These are phyloP conservation scores for Populus pruinosa DNA, from an alignment of 345 rosid species.

Conservation along the genomic window DNA sequence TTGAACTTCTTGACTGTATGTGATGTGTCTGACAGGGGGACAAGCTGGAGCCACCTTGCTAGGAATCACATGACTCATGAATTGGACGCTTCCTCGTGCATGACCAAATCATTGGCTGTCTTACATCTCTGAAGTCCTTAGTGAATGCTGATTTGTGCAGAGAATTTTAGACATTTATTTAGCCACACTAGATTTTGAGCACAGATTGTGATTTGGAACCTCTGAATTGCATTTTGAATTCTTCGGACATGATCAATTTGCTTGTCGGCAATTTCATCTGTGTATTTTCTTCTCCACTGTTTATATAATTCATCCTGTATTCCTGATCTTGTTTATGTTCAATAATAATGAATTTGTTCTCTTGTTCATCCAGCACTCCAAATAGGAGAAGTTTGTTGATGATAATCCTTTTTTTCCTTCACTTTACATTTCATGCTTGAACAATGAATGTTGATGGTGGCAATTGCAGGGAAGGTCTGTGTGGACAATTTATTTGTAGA, in stretches of 20 bases:
- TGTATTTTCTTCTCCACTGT: slow-evolving; percentile 10
- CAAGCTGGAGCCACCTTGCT: slow-evolving; percentile 74
- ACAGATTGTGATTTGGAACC: slow-evolving; percentile 2
- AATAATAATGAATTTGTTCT: slow-evolving; percentile 18
- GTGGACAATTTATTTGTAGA: neutral
- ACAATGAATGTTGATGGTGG: neutral
- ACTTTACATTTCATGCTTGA: neutral
- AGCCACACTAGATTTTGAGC: slow-evolving; percentile 6
- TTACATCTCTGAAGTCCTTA: slow-evolving; percentile 50
- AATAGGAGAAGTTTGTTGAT: neutral
- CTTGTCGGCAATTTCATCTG: slow-evolving; percentile 7
- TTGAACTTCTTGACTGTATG: slow-evolving; percentile 74
- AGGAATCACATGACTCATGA: slow-evolving; percentile 70
- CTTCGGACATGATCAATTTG: slow-evolving; percentile 22
- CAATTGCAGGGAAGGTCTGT: neutral
- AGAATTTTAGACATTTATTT: slow-evolving; percentile 9
- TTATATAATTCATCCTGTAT: slow-evolving; percentile 12
- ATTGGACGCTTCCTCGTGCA: slow-evolving; percentile 78
- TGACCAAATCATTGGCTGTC: slow-evolving; percentile 73
- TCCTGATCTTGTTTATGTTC: slow-evolving; percentile 16
- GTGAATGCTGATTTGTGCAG: slow-evolving; percentile 4
- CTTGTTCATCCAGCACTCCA: slow-evolving; percentile 15
- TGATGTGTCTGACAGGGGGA: slow-evolving; percentile 38
- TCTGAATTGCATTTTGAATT: slow-evolving; percentile 20
- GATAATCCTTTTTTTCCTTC: neutral